phyloP scores from a whole-genome alignment of 2,329 filamentous ascomycete genomes.

The Fusarium liriodendri region DNA sequence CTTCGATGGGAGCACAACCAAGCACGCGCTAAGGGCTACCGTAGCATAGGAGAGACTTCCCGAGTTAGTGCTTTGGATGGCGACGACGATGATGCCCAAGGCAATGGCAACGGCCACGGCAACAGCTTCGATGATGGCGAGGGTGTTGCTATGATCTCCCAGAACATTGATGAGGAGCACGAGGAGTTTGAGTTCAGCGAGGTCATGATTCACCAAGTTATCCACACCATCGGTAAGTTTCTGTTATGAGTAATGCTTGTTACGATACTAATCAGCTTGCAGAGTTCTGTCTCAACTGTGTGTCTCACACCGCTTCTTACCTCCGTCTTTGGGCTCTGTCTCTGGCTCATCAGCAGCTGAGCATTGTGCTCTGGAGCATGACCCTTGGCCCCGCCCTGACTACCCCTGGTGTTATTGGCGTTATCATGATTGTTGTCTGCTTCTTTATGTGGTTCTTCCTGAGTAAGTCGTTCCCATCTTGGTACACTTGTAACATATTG shows the following conservation, averaged over 20 bases:
- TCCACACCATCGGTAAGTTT: slow-evolving; percentile 92
- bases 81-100: slow-evolving; percentile 74
- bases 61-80: slow-evolving; percentile 91
- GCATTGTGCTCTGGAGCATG: slow-evolving; percentile 96
- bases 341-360: slow-evolving; percentile 97
- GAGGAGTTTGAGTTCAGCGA: slow-evolving; percentile 98
- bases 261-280: slow-evolving; percentile 44
- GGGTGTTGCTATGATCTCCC: slow-evolving; percentile 87
- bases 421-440: slow-evolving; percentile 82
- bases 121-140: slow-evolving; percentile 73
- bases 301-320: slow-evolving; percentile 98
- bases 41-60: slow-evolving; percentile 89
- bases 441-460: slow-evolving; percentile 94
- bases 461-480: slow-evolving; percentile 52
- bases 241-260: neutral
- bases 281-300: slow-evolving; percentile 99
- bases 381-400: slow-evolving; percentile 83
- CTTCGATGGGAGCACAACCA: slow-evolving; percentile 94
- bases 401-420: slow-evolving; percentile 73
- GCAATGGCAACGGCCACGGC: slow-evolving; percentile 70
- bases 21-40: slow-evolving; percentile 88
- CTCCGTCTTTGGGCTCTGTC: slow-evolving; percentile 98
- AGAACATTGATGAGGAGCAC: slow-evolving; percentile 86
- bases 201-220: slow-evolving; percentile 98
- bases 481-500: neutral